Evolutionary conservation across 1,284 basidiomycete species (phyloP), one percentile per base, ranked within the genome.

Genomic region (Trichosporon sp.): DNA sequence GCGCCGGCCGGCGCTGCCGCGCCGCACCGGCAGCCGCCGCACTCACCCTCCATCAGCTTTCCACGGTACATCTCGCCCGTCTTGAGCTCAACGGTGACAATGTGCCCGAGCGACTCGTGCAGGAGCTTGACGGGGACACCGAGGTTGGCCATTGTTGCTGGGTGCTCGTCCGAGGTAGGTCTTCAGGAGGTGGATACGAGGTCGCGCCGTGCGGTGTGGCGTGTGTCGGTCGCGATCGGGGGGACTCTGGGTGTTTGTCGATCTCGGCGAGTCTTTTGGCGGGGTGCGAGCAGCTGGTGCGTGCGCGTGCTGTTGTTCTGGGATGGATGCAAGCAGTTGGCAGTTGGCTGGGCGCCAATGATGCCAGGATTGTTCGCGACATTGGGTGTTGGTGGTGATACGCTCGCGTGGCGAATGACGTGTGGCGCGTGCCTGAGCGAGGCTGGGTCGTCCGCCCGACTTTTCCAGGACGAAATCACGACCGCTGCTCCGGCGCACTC

Each of bases 11-110:
- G 9, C 44, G 18, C 47, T 27, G 29, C 18, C 32, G 3, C 27
- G 53, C 44, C 8, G 6, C 29, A 3, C 18, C 58, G 47, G 2
- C 27, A 15, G 21, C 18, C 42, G 23, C 38, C 13, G 25, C 2
- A 78, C 79, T 67, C 66, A 86, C 95, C 95, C 87, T 99, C 97
- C 63, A 94, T 93, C 64, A 99, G 88, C 84, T 98, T 98, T 77
- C 97, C 97, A 71, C 97, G 88, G 85, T 99, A 99, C 69, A 97
- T 89, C 83, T 83, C 81, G 18, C 96, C 97, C 2, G 94, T 98
- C 85, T 99, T 99, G 70, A 98, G 89, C 84, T 99, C 97, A 58
- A 98, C 94, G 3, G 96, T 98, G 76, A 99, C 92, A 70, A 98
- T 87, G 78, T 99, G 97, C 42, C 97, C 97, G 53, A 98, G 87